Percentiles rank a stretch among this genome's conserved stretches.
These are phyloP conservation scores for Chimonanthus salicifolius DNA, from an alignment of 164 flowering plant genomes.

Conservation along the genomic window DNA sequence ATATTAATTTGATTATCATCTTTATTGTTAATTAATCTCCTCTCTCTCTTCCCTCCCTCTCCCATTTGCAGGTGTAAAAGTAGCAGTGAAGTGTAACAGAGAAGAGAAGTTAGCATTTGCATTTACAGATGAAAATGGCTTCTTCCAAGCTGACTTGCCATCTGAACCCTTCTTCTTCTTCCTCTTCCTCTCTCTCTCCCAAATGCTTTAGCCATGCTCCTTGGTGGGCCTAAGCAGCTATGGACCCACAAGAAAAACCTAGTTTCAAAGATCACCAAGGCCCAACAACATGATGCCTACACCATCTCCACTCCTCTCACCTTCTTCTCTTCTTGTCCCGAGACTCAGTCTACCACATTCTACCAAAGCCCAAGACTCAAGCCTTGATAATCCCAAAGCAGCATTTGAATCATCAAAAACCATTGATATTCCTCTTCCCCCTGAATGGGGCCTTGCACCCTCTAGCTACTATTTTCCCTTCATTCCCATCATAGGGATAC, in stretches of 20 bases:
- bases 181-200: slow-evolving; percentile 4
- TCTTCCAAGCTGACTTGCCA: slow-evolving; percentile 42
- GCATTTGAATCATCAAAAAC: slow-evolving; percentile 44
- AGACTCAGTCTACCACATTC: neutral
- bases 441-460: slow-evolving; percentile 75
- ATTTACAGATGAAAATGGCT: slow-evolving; percentile 39
- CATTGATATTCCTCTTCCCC: slow-evolving; percentile 59
- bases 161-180: neutral
- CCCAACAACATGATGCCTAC: slow-evolving; percentile 20
- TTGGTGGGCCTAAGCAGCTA: slow-evolving; percentile 52
- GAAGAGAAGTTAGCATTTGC: slow-evolving; percentile 33
- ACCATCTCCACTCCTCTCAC: slow-evolving; percentile 42
- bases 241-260: slow-evolving; percentile 28
- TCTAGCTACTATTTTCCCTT: slow-evolving; percentile 57
- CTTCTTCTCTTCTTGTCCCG: slow-evolving; percentile 39
- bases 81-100: slow-evolving; percentile 49
- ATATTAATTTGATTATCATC: too few species aligned
- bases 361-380: neutral
- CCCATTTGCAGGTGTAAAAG: slow-evolving; percentile 37
- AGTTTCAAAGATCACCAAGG: slow-evolving; percentile 29
- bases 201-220: slow-evolving; percentile 55
- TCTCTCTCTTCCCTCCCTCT: neutral
- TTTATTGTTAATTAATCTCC: neutral
- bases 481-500: slow-evolving; percentile 69
- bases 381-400: neutral